Base-by-base conservation (phyloP, 768 basidiomycete species). In the Antrodiella citrinella region DNA sequence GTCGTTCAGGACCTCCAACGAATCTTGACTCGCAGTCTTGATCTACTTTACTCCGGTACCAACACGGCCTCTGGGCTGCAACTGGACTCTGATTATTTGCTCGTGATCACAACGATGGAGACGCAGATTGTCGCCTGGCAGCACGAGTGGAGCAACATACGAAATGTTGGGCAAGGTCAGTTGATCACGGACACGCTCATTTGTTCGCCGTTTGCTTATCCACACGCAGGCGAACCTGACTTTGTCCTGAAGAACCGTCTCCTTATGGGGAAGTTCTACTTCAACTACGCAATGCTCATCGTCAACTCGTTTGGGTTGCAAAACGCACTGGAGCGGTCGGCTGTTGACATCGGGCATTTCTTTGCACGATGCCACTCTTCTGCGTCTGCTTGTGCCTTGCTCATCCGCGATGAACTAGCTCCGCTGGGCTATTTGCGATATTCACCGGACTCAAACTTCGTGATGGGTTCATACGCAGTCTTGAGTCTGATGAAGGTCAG, bases 281-380 rank as follows among this genome's bases (percentile, higher is more conserved):
- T 78, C 68, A 78, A 90, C 62, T 95, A 95, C 59, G 80, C 84
- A 21, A 79, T 81, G 68, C 78, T 99, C 47, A 89, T 96, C 30
- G 70, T 97, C 51, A 93, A 96, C 62, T 95, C 94, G 1, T 99
- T 99, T 58, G 95, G 95, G 10, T 75, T 99, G 40, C 94, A 99
- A 65, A 89, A 95, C 61, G 91, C 95, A n/a, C 69, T 97, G 50
- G 94, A 95, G 66, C 76, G 79, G 18, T 74, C 78, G 3, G 67
- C 77, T 0, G 66, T 86, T 40, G 81, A 92, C 60, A 82, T 89
- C 39, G 82, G 82, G 0, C 83, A 92, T 67, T 92, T 92, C 70
- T 91, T 92, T 60, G 77, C 81, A 12, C 79, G 87, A 26, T 86
- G 84, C 53, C 82, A 91, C 63, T 73, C 78, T 2, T 75, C 80